Evolutionary conservation across 805 yeast species (phyloP).

Genomic region (Candida anglica): DNA sequence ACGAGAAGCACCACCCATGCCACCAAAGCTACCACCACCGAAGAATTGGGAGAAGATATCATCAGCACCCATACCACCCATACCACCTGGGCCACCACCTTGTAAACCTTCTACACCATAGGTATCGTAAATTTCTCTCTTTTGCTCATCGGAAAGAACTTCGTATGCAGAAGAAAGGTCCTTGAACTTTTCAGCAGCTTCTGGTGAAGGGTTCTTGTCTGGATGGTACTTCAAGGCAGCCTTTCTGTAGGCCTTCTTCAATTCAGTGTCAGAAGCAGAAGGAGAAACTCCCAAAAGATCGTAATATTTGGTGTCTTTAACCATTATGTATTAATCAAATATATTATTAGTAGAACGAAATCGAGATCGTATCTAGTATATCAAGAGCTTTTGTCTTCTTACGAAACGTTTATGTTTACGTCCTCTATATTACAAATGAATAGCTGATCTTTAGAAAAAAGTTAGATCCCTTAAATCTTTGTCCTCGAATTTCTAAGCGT

Average conservation of each 20-base stretch:
- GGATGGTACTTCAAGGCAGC: conserved; percentile 81
- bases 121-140: conserved; percentile 83
- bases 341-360: too few relatives aligned
- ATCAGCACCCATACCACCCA: conserved; percentile 62
- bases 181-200: conserved; percentile 94
- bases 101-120: conserved; percentile 90
- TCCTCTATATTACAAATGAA: too few relatives aligned
- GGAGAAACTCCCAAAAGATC: conserved; percentile 71
- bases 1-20: conserved; percentile 60
- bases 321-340: conserved; percentile 46
- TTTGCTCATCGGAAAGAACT: conserved; percentile 79
- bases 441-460: too few relatives aligned
- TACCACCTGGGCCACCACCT: conserved; percentile 59
- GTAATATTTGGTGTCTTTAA: conserved; percentile 74
- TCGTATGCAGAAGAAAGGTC: conserved; percentile 87
- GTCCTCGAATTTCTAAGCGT: too few relatives aligned
- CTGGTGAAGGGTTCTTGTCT: conserved; percentile 78
- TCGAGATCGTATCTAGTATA: too few relatives aligned
- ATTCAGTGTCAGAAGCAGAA: conserved; percentile 63
- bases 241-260: conserved; percentile 79
- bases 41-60: conserved; percentile 80
- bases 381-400: too few relatives aligned
- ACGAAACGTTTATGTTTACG: too few relatives aligned
- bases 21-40: conserved; percentile 59
- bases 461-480: too few relatives aligned